Percentiles rank a stretch among this genome's conserved stretches.
These are phyloP conservation scores for Yamadazyma triangularis DNA, from an alignment of 1,139 yeast species.

Conservation along the genomic window DNA sequence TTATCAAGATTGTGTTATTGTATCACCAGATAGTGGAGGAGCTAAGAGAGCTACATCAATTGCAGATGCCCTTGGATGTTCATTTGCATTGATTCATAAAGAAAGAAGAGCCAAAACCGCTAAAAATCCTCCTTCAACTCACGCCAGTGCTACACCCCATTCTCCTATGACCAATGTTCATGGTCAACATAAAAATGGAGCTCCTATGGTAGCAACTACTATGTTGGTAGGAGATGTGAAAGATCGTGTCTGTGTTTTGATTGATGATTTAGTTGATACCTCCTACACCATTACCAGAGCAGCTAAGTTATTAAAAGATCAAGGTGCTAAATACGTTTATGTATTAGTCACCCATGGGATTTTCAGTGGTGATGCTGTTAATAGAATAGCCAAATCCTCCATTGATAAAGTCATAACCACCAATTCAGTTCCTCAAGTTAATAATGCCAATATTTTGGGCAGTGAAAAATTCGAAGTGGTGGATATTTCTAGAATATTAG, in stretches of 20 bases:
- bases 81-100: constrained; percentile 93
- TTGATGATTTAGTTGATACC: constrained; percentile 94
- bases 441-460: constrained; percentile 50
- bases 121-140: constrained; percentile 25
- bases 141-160: constrained; percentile 7
- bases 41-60: constrained; percentile 93
- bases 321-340: constrained; percentile 83
- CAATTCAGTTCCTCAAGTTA: constrained; percentile 86
- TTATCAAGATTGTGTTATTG: constrained; percentile 76
- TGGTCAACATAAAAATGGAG: constrained; percentile 5
- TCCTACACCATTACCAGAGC: constrained; percentile 90
- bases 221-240: constrained; percentile 93
- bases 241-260: constrained; percentile 75
- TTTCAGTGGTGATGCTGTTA: constrained; percentile 86
- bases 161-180: constrained; percentile 2
- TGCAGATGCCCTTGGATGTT: constrained; percentile 85
- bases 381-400: constrained; percentile 60
- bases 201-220: constrained; percentile 55
- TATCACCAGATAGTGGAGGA: constrained; percentile 97
- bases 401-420: constrained; percentile 87
- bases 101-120: constrained; percentile 66
- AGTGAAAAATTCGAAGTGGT: constrained; percentile 65
- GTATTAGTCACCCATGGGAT: constrained; percentile 93
- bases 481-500: constrained; percentile 84
- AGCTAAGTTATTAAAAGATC: constrained; percentile 84